phyloP scores from a whole-genome alignment of 257 asterid genomes.

The Forsythia suspensa region DNA sequence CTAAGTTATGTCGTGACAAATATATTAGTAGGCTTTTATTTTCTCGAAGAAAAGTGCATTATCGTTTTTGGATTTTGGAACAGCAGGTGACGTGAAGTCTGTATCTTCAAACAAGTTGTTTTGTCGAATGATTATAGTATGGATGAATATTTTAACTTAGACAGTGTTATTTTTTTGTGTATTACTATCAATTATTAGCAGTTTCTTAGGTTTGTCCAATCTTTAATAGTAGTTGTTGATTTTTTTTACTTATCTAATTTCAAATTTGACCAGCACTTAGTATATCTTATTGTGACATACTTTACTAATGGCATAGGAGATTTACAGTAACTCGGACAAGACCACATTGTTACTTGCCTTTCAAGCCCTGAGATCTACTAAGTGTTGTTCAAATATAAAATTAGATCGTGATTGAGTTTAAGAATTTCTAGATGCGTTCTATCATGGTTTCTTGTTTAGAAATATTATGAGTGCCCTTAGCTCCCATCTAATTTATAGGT shows the following conservation, averaged over 20 bases:
- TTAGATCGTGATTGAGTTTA: constrained; percentile 3
- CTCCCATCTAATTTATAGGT: constrained; percentile 40
- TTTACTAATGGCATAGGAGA: neutral
- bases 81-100: too few relatives aligned
- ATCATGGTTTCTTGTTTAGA: constrained; percentile 16
- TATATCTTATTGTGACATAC: constrained; percentile 7
- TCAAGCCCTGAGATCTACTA: neutral
- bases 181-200: too few relatives aligned
- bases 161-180: too few relatives aligned
- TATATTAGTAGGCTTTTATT: too few relatives aligned
- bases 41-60: too few relatives aligned
- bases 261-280: neutral
- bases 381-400: neutral
- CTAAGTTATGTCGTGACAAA: too few relatives aligned
- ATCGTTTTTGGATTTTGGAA: too few relatives aligned
- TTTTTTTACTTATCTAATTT: neutral
- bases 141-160: too few relatives aligned
- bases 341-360: neutral
- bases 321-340: constrained; percentile 12
- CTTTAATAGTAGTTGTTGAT: constrained; percentile 14
- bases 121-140: too few relatives aligned
- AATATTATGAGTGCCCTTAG: constrained; percentile 25
- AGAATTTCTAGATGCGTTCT: neutral
- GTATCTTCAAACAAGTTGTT: too few relatives aligned
- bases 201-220: constrained; percentile 18